Evolutionary conservation across 2,329 filamentous ascomycete genomes (phyloP).

Genomic region (Ceratocystis variospora): DNA sequence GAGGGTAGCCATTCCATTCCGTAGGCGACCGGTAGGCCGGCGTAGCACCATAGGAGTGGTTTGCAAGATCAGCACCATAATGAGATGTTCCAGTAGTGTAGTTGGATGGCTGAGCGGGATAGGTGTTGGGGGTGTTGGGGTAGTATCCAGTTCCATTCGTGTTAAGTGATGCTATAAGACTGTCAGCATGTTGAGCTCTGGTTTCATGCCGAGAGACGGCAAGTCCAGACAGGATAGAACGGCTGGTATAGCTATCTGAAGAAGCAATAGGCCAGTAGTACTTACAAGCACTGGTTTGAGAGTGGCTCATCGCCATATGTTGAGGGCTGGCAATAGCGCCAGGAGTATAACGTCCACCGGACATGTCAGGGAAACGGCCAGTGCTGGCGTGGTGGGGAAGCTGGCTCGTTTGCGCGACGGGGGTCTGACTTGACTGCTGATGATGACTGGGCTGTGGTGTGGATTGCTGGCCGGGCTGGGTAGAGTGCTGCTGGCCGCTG

Average conservation of each 20-base stretch:
- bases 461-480: background rate
- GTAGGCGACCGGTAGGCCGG: background rate
- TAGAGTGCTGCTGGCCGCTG: background rate
- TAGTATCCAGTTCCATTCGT: background rate
- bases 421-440: background rate
- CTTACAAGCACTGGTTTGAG: background rate
- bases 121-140: background rate
- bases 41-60: background rate
- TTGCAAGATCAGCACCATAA: background rate
- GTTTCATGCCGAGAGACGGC: background rate
- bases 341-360: background rate
- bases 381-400: background rate
- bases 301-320: background rate
- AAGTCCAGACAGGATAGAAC: background rate
- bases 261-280: background rate
- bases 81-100: conserved; percentile 3
- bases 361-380: background rate
- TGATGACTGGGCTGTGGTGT: background rate
- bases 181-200: background rate
- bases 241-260: rapidly evolving
- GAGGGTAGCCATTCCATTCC: conserved; percentile 1
- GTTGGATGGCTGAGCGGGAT: background rate
- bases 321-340: background rate
- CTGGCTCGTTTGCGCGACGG: background rate
- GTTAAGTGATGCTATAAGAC: background rate